These are phyloP conservation scores for Gracilariopsis chorda DNA, from an alignment of 23 red algal genomes.

Conservation along the genomic window DNA sequence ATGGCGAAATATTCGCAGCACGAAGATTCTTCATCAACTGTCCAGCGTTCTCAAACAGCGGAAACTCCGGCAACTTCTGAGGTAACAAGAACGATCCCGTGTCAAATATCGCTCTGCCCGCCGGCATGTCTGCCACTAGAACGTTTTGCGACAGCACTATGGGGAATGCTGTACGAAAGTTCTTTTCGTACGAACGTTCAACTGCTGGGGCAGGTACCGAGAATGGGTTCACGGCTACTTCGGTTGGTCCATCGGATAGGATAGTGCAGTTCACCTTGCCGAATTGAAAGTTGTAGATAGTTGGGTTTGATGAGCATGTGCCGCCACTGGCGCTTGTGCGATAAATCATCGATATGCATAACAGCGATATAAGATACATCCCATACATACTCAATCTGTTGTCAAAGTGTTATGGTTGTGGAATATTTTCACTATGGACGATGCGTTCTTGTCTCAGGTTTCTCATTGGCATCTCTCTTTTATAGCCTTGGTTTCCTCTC, in stretches of 20 bases:
- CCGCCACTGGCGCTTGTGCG: not conserved
- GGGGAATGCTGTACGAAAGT: not conserved
- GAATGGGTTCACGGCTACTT: not conserved
- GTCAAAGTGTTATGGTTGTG: too few relatives aligned
- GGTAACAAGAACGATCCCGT: conserved; percentile 2
- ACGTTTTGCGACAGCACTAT: not conserved
- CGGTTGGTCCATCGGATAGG: not conserved
- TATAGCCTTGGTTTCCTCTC: too few relatives aligned
- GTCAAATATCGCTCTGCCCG: conserved; percentile 9
- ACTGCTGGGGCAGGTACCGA: conserved; percentile 4
- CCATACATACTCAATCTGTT: too few relatives aligned
- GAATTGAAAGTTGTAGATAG: not conserved
- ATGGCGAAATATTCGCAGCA: not conserved
- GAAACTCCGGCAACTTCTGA: not conserved
- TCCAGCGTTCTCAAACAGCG: conserved; percentile 7
- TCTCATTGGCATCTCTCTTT: too few relatives aligned
- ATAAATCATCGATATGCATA: too few relatives aligned
- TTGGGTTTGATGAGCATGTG: not conserved
- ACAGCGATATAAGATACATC: too few relatives aligned
- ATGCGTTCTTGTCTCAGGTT: too few relatives aligned
- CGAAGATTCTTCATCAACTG: conserved; percentile 16
- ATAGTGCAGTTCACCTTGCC: not conserved
- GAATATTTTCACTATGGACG: too few relatives aligned
- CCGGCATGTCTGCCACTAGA: conserved; percentile 7
- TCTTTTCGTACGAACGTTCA: conserved; percentile 13